phyloP scores from a whole-genome alignment of 2,329 filamentous ascomycete species.

The Fusarium odoratissimum region DNA sequence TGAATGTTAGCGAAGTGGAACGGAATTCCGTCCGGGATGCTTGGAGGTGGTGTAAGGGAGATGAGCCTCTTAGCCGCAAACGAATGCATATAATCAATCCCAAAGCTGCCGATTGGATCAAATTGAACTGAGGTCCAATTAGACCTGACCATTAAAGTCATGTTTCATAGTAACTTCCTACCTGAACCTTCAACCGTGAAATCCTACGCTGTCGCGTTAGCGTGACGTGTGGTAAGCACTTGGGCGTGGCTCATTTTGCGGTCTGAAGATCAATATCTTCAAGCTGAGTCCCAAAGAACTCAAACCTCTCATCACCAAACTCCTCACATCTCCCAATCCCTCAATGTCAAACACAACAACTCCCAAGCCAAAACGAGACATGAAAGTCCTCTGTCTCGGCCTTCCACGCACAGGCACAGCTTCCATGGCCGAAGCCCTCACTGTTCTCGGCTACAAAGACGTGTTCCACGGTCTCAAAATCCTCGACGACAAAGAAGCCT shows the following conservation, averaged over 20 bases:
- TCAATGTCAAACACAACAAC: neutral
- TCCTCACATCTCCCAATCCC: too few species aligned
- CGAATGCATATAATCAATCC: too few species aligned
- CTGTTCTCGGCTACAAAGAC: conserved; percentile 48
- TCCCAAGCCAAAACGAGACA: conserved; percentile 33
- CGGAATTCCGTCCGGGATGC: fast-evolving
- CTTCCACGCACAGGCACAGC: conserved; percentile 49
- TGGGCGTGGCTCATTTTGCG: neutral
- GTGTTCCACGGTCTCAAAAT: conserved; percentile 48
- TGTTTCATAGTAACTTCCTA: neutral
- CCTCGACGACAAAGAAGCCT: conserved; percentile 41
- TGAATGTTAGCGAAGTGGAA: fast-evolving
- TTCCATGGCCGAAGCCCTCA: conserved; percentile 50
- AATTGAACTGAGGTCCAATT: neutral
- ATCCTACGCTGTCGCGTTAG: neutral
- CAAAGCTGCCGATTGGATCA: fast-evolving
- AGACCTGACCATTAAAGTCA: fast-evolving
- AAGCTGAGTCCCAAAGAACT: fast-evolving
- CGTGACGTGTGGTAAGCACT: neutral
- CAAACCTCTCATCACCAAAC: neutral
- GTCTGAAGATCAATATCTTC: neutral
- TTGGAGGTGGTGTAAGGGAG: fast-evolving
- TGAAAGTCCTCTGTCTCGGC: conserved; percentile 48
- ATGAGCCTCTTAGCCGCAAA: neutral
- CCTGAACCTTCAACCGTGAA: neutral